phyloP scores from a whole-genome alignment of 1,139 yeast genomes.

The Trichomonascaceae sp. region DNA sequence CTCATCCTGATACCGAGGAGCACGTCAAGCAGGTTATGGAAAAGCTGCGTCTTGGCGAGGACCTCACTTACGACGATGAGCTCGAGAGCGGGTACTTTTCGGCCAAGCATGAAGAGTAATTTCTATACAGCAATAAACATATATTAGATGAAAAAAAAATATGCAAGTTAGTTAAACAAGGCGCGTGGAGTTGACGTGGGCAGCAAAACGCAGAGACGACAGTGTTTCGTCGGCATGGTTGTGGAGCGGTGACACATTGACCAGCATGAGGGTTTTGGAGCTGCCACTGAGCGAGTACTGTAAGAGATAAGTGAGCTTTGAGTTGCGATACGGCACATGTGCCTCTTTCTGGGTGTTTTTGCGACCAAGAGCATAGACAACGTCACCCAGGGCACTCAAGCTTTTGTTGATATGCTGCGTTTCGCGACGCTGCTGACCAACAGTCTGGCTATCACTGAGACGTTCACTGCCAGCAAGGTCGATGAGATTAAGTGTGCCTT shows the following conservation, averaged over 20 bases:
- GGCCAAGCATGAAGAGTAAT: neutral
- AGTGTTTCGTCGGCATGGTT: constrained; percentile 62
- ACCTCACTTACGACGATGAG: neutral
- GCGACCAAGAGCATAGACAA: constrained; percentile 48
- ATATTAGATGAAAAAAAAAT: no score
- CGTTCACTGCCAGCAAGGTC: constrained; percentile 90
- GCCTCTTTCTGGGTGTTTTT: neutral
- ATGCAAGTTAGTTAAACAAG: no score
- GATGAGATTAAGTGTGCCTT: constrained; percentile 59
- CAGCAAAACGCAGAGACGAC: constrained; percentile 79
- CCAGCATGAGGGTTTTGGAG: constrained; percentile 90
- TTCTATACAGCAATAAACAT: no score
- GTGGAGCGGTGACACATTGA: constrained; percentile 62
- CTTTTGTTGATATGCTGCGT: constrained; percentile 88
- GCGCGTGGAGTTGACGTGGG: constrained; percentile 38
- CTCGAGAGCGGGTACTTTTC: neutral
- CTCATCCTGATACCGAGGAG: neutral
- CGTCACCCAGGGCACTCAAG: constrained; percentile 81
- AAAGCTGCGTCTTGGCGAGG: neutral
- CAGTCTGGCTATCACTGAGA: constrained; percentile 48
- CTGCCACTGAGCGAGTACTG: constrained; percentile 78
- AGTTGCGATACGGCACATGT: constrained; percentile 48
- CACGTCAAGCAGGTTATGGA: neutral
- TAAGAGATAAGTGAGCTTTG: constrained; percentile 61
- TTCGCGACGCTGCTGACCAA: constrained; percentile 72